Evolutionary conservation across 169 alveolate genomes (phyloP).

Genomic region (Amoebophrya sp.): DNA sequence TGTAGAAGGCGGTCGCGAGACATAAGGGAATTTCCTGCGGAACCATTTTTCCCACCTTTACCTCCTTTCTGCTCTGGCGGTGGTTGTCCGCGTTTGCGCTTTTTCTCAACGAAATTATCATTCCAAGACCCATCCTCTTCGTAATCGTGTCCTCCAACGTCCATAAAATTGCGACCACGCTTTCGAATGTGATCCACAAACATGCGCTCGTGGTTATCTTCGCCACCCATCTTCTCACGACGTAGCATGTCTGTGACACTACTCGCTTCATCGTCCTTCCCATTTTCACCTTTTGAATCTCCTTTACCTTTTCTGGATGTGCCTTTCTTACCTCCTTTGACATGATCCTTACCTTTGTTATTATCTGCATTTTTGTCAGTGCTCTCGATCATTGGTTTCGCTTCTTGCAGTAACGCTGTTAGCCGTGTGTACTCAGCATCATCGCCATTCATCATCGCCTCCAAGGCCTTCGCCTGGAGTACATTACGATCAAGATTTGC

Average conservation of each 20-base stretch:
- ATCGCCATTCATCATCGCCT: neutral
- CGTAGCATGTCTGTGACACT: neutral
- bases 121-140: neutral
- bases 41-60: neutral
- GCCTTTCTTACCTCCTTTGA: neutral
- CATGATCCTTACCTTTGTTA: neutral
- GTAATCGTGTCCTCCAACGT: neutral
- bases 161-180: neutral
- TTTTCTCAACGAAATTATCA: neutral
- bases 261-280: neutral
- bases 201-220: constrained; percentile 1
- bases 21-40: neutral
- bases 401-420: neutral
- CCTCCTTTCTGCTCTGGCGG: neutral
- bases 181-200: neutral
- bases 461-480: neutral
- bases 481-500: neutral
- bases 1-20: neutral
- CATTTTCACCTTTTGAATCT: neutral
- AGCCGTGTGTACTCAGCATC: neutral
- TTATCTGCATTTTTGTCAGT: neutral
- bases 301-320: neutral
- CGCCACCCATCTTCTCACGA: neutral
- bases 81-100: constrained; percentile 19
- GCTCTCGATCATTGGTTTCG: neutral